Base-by-base conservation (phyloP, 305 asterid species). In the Rubia tinctorum region DNA sequence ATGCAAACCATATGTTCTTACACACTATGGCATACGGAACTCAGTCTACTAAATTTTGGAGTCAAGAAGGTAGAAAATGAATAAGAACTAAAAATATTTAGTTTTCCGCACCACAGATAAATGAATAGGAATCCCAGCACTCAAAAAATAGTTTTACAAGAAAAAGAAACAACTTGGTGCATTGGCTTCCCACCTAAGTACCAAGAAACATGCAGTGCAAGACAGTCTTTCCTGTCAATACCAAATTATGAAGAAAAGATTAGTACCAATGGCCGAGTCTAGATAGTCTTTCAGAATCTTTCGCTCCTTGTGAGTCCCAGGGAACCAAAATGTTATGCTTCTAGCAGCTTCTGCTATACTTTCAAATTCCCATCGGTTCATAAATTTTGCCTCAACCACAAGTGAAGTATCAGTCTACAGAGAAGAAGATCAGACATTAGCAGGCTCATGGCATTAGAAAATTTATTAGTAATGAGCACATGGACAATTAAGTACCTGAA, bases 341-440 rank as follows among this genome's bases (percentile, higher is more conserved):
- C 82, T 77, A 58, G 86, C 87, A 77, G 98, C 97, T 73, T 92
- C 96, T 56, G 88, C 75, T 79, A 92, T 79, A 78, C 96, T 92
- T 77, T 95, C 99, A 66, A 95, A 95, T 81, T 92, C 97, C 99
- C 98, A 95, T 86, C 98, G 85, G 80, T 89, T 91, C 99, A 92
- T 91, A 75, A 84, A 79, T 86, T 88, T 95, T 76, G 97, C 80
- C 87, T 95, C 99, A 37, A 89, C 80, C 68, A 94, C 97, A 78
- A 95, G 94, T 69, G 97, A 95, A 4, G 97, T 90, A 85, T 92
- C 97, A 64, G 95, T 92, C 96, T 95, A 84, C 79, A 80, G 18
- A 61, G 55, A 61, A 79, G 34, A 8, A 80, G 60, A 70, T 18
- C 64, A 27, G 69, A 49, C 40, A 65, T 70, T 59, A 71, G 49